A percentile compares a stretch with the other conserved stretches of the same genome.
These are phyloP conservation scores for Salix exigua DNA, from an alignment of 345 rosid species.

Conservation along the genomic window DNA sequence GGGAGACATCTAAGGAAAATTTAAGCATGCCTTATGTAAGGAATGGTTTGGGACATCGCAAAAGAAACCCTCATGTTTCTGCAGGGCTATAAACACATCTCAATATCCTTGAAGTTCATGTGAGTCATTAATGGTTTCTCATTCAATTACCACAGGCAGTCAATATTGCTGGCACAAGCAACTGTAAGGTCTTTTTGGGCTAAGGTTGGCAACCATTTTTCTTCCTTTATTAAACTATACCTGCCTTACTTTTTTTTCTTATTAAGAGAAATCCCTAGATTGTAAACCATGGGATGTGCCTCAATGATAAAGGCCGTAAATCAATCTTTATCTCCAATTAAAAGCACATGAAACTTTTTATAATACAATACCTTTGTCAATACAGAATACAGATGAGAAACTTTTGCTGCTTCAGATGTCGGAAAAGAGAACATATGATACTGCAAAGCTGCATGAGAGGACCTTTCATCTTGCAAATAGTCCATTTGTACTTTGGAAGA, in stretches of 20 bases:
- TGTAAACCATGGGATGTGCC: neutral
- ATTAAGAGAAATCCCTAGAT: neutral
- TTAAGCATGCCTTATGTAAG: neutral
- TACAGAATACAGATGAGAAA: slow-evolving; percentile 42
- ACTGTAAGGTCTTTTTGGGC: neutral
- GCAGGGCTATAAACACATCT: neutral
- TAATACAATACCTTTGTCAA: slow-evolving; percentile 46
- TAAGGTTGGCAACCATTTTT: neutral
- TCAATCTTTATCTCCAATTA: neutral
- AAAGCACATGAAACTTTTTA: neutral
- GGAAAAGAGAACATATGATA: slow-evolving; percentile 22
- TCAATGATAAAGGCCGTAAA: neutral
- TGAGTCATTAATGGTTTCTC: neutral
- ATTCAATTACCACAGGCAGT: neutral
- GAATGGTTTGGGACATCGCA: neutral
- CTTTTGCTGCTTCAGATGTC: slow-evolving; percentile 49
- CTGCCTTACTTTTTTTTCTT: neutral
- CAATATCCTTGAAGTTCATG: neutral
- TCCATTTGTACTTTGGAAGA: slow-evolving; percentile 27
- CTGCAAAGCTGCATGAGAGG: slow-evolving; percentile 24
- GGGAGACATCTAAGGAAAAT: neutral
- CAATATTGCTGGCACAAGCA: neutral
- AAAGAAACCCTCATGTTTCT: neutral
- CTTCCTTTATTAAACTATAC: neutral
- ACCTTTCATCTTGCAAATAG: slow-evolving; percentile 23